phyloP scores from a whole-genome alignment of 306 rosid species.

The Canavalia ensiformis region DNA sequence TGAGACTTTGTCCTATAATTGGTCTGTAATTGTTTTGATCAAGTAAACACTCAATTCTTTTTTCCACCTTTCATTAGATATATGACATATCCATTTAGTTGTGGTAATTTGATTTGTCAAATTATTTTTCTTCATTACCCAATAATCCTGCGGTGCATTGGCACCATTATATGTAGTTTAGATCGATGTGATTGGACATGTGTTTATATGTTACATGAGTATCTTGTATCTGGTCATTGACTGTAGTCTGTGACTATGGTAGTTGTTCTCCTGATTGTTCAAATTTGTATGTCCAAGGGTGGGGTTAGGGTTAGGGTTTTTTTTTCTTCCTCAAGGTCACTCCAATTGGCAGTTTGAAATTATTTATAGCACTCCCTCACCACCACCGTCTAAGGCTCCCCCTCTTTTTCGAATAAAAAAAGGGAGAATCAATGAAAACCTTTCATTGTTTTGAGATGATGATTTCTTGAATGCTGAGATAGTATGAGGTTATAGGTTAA shows the following conservation, averaged over 20 bases:
- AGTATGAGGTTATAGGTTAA: slow-evolving; percentile 5
- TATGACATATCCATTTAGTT: background rate
- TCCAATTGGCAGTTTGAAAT: slow-evolving; percentile 22
- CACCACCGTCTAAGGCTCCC: background rate
- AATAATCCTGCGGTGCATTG: slow-evolving; percentile 3
- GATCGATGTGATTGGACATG: slow-evolving; percentile 18
- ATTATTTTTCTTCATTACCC: background rate
- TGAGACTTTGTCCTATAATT: slow-evolving; percentile 54
- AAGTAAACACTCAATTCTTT: background rate
- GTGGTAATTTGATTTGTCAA: slow-evolving; percentile 23
- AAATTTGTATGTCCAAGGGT: background rate
- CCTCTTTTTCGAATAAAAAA: too few relatives aligned
- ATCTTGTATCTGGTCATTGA: slow-evolving; percentile 25
- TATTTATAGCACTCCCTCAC: background rate
- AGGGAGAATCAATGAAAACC: background rate
- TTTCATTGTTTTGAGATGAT: background rate
- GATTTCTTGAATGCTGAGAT: slow-evolving; percentile 25
- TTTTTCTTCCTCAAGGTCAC: background rate
- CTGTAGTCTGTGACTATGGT: background rate
- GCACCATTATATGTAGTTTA: background rate
- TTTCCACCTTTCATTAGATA: background rate
- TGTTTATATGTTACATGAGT: slow-evolving; percentile 1
- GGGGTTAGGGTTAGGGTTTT: background rate
- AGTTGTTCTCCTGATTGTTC: slow-evolving; percentile 4
- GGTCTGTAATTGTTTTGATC: slow-evolving; percentile 21